Evolutionary conservation across 2,329 filamentous ascomycete species (phyloP).

Genomic region (Fusarium agapanthi): DNA sequence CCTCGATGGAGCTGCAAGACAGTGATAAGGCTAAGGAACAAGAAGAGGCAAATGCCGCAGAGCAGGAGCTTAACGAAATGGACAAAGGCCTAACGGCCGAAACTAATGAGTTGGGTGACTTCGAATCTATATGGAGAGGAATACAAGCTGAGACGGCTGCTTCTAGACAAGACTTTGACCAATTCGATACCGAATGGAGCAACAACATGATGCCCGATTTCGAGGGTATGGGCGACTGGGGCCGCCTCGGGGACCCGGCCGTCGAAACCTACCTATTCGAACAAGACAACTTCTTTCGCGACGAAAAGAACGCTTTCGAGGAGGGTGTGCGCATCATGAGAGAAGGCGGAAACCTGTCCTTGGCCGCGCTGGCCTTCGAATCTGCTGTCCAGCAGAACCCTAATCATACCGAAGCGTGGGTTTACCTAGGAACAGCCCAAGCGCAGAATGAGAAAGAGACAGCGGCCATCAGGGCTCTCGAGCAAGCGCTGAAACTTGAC

Average conservation of each 20-base stretch:
- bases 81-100: conserved; percentile 75
- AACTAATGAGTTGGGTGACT: conserved; percentile 81
- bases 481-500: conserved; percentile 89
- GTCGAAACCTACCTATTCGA: conserved; percentile 95
- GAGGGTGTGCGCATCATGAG: conserved; percentile 94
- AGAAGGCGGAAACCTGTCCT: conserved; percentile 90
- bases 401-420: conserved; percentile 91
- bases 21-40: conserved; percentile 61
- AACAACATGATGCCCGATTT: conserved; percentile 63
- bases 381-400: conserved; percentile 92
- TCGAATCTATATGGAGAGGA: conserved; percentile 88
- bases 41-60: conserved; percentile 76
- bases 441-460: conserved; percentile 99
- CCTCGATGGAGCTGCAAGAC: conserved; percentile 79
- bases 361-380: conserved; percentile 94
- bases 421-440: conserved; percentile 88
- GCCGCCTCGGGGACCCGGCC: conserved; percentile 75
- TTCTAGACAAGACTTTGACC: conserved; percentile 71
- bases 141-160: conserved; percentile 80
- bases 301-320: conserved; percentile 84
- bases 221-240: conserved; percentile 71
- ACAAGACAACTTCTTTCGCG: conserved; percentile 88
- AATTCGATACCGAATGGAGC: conserved; percentile 84
- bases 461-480: conserved; percentile 91
- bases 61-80: conserved; percentile 87